Base-by-base conservation (phyloP, 768 basidiomycete species). In the Lactarius quietus region DNA sequence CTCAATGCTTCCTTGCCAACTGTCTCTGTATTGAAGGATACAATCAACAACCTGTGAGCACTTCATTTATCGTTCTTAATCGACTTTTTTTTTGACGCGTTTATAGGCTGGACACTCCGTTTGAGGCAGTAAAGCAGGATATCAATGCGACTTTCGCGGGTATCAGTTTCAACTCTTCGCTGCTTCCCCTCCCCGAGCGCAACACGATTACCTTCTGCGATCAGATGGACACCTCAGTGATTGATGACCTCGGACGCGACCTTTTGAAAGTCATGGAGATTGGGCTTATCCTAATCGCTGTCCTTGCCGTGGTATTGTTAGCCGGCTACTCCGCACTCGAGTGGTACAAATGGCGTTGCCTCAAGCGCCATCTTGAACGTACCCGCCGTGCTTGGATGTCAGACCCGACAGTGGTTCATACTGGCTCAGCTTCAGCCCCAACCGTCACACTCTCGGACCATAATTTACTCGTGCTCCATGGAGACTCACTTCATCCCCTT, bases 271-370 rank as follows among this genome's bases (percentile, higher is more conserved):
- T 89, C 38, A 85, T 90, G 18, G 89, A 88, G 76, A 89, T 96
- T 62, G 91, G 89, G 31, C 86, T 84, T 33, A 78, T 91, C 57
- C 80, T 98, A 63, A 77, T 97, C 69, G 81, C 92, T 61, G 74
- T 86, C 51, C 75, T 89, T 41, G 86, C 90, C n/a, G 74, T 93
- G 43, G 70, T 93, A 61, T 83, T 95, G 57, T 81, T 95, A 69
- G 85, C 81, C 10, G 85, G 85, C 39, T 84, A 94, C 75, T 89
- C 86, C 68, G 74, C 87, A 4, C 78, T 95, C 70, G 92, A 94
- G 70, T 94, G 93, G 90, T 94, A 87, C 81, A 90, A 89, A 72
- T 97, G 93, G 90, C 81, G 83, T 15, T 85, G 78, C 73, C 81
- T 91, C 74, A 84, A 84, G 76, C 70, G 69, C 3, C 86, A 92